Conservation (phyloP, 495 filamentous ascomycete genomes). For the Penicillium daleae region DNA sequence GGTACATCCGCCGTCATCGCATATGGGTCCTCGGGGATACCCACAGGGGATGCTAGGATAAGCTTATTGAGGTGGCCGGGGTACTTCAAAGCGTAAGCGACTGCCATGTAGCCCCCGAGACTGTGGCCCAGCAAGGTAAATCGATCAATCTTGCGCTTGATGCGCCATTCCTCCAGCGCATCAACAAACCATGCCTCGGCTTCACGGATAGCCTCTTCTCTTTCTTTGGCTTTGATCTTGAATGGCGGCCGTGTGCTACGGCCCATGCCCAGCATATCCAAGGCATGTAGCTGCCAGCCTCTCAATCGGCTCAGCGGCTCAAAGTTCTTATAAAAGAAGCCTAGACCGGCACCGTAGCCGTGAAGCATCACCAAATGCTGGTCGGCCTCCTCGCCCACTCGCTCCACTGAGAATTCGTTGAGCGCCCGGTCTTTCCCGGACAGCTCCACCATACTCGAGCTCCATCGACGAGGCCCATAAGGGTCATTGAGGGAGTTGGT, state of each 20-base stretch:
- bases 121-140: slow-evolving; percentile 94
- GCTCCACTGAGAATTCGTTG: slow-evolving; percentile 92
- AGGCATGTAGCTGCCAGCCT: slow-evolving; percentile 88
- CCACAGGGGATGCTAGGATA: slow-evolving; percentile 90
- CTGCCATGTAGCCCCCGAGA: slow-evolving; percentile 90
- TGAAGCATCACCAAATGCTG: slow-evolving; percentile 96
- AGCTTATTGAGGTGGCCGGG: slow-evolving; percentile 93
- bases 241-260: slow-evolving; percentile 84
- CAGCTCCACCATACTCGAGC: slow-evolving; percentile 80
- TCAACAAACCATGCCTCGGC: slow-evolving; percentile 97
- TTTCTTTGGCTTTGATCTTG: slow-evolving; percentile 78
- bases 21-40: slow-evolving; percentile 93
- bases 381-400: slow-evolving; percentile 72
- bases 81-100: slow-evolving; percentile 95
- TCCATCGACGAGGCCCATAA: slow-evolving; percentile 83
- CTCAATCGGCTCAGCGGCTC: slow-evolving; percentile 75
- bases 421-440: slow-evolving; percentile 83
- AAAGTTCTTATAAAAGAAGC: slow-evolving; percentile 98
- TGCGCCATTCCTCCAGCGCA: slow-evolving; percentile 93
- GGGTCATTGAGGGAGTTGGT: slow-evolving; percentile 68
- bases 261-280: slow-evolving; percentile 95
- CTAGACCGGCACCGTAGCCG: slow-evolving; percentile 92
- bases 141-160: slow-evolving; percentile 82
- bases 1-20: slow-evolving; percentile 82
- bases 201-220: slow-evolving; percentile 80